These are phyloP conservation scores for Raphanus hybrid DNA, from an alignment of 441 rosid species.

Conservation along the genomic window DNA sequence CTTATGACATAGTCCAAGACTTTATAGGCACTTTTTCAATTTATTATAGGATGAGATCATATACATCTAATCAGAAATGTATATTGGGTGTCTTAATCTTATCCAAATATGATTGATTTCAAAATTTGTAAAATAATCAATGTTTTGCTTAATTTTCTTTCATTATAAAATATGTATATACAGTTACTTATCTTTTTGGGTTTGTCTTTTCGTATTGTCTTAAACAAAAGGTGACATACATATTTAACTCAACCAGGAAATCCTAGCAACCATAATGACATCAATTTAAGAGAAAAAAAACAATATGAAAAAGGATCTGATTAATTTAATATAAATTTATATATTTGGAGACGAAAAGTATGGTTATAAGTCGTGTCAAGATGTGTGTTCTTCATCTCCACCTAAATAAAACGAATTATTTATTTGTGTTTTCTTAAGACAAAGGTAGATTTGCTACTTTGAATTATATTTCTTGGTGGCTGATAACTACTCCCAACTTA, in stretches of 20 bases:
- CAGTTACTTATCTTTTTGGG: slow-evolving; percentile 28
- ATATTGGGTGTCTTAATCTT: slow-evolving; percentile 14
- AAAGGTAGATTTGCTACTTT: slow-evolving; percentile 33
- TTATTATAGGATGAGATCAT: background rate
- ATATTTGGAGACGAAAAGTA: slow-evolving; percentile 24
- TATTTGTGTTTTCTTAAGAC: slow-evolving; percentile 31
- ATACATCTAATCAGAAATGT: slow-evolving; percentile 24
- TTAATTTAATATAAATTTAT: background rate
- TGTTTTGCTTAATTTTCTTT: slow-evolving; percentile 19
- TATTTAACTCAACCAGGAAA: slow-evolving; percentile 23
- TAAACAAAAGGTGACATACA: slow-evolving; percentile 36
- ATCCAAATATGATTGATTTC: slow-evolving; percentile 31
- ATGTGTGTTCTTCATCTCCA: slow-evolving; percentile 46
- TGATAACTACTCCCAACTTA: slow-evolving; percentile 43
- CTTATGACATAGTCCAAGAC: background rate
- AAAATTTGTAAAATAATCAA: slow-evolving; percentile 28
- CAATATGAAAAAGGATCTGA: background rate
- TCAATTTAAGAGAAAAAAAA: slow-evolving; percentile 3
- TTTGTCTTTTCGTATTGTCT: slow-evolving; percentile 7
- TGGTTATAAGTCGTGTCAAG: slow-evolving; percentile 47
- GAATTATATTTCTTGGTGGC: slow-evolving; percentile 43
- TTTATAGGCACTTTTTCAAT: background rate
- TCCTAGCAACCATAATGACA: slow-evolving; percentile 18
- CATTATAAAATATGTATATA: background rate
- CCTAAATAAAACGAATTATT: slow-evolving; percentile 35